Base-by-base conservation (phyloP, 352 stramenopile genomes). In the Phytophthora cajani region DNA sequence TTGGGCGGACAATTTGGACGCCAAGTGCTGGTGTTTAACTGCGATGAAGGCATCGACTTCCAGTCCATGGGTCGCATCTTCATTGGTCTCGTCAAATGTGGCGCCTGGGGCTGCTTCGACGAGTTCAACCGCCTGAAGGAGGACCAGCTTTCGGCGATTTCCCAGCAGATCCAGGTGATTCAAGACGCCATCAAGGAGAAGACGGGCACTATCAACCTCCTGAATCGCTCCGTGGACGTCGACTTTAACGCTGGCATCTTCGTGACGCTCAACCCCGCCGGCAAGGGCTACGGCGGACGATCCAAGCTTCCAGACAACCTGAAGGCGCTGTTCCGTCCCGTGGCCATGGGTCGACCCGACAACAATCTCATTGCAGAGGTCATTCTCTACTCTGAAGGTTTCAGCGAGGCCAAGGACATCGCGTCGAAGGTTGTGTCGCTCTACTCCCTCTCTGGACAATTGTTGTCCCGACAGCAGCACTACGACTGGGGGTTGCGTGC, bases 101-200 rank as follows among this genome's bases (percentile, higher is more conserved):
- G 96, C 14, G 96, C 94, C 25, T 98, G 95, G 95, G 95, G 95
- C n/a, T 99, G 95, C 65, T 99, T 99, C 49, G 95, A 99, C 47
- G 95, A 99, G 67, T 99, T 99, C 62, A 99, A 99, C 74, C 91
- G 96, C 1, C 78, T 99, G 2, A 98, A 98, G 61, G 91, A 97
- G 44, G 94, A 99, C 42, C 89, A 98, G 71, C 82, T 98, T 17
- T 98, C 90, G 1, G 95, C 93, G 7, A 95, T 98, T 65, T 97
- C 89, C 0, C 93, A 98, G 78, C 96, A 99, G 76, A 98, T 98
- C 62, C 93, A 98, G 63, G 75, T 98, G 17, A 98, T 98, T 58
- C 92, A 98, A 74, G 90, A 97, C 62, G 94, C 94, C 0, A 97
- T 98, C 58, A 98, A 98, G 68, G 88, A 94, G 27, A 78, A 87